Conservation (phyloP, 305 asterid genomes). For the Fraxinus nigra region DNA sequence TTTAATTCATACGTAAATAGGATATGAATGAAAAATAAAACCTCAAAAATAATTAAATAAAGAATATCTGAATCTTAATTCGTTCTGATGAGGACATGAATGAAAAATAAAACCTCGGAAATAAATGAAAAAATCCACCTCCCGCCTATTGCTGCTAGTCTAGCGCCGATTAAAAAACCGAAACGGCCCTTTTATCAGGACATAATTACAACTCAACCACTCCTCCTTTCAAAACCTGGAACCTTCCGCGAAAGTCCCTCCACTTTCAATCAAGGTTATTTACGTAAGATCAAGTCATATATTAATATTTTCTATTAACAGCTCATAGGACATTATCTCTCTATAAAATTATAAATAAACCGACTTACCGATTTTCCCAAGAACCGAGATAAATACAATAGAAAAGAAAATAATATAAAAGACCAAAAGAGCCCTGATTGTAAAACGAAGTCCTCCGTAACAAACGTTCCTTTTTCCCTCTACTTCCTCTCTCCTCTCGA, state of each 20-base stretch:
- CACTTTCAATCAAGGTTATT: neutral
- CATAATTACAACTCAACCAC: neutral
- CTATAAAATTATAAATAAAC: neutral
- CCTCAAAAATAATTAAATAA: too few relatives aligned
- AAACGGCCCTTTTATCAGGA: neutral
- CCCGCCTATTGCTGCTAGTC: neutral
- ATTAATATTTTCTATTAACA: neutral
- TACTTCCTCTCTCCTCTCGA: slow-evolving; percentile 7
- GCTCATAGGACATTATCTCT: neutral
- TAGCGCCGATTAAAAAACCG: neutral
- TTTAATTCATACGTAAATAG: too few relatives aligned
- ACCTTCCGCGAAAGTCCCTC: slow-evolving; percentile 13
- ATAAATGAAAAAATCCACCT: neutral
- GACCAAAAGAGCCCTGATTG: slow-evolving; percentile 37
- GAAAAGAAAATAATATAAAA: slow-evolving; percentile 23
- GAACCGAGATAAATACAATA: slow-evolving; percentile 14
- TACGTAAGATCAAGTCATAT: neutral
- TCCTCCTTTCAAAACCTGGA: slow-evolving; percentile 1
- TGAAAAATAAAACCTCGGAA: too few relatives aligned
- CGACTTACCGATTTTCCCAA: slow-evolving; percentile 17
- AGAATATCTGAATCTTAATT: too few relatives aligned
- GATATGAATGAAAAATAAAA: too few relatives aligned
- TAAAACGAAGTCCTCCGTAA: slow-evolving; percentile 24
- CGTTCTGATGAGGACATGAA: too few relatives aligned
- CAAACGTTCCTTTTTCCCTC: slow-evolving; percentile 32